A percentile compares a stretch with the other conserved stretches of the same genome.
Evolutionary conservation across 164 flowering plant genomes (phyloP).

Genomic region (Annona cherimola): DNA sequence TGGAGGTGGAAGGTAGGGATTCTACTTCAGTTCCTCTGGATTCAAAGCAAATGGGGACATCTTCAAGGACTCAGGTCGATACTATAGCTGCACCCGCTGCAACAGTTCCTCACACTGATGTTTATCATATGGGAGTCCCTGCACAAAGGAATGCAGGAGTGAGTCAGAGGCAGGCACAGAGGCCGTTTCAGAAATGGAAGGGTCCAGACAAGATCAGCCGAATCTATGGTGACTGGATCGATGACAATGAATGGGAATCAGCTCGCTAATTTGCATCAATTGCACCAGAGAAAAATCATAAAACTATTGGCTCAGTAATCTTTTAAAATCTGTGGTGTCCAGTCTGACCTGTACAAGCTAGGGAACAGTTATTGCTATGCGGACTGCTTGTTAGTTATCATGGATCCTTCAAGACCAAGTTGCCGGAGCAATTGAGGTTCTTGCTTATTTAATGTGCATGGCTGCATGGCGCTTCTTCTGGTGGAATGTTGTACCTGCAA

Average conservation of each 20-base stretch:
- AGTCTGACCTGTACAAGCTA: not conserved
- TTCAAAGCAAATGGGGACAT: constrained; percentile 42
- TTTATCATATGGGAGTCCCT: constrained; percentile 60
- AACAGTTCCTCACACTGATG: constrained; percentile 58
- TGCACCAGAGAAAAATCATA: not conserved
- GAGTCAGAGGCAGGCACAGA: constrained; percentile 54
- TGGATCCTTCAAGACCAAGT: not conserved
- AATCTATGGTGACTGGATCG: constrained; percentile 99
- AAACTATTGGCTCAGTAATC: not conserved
- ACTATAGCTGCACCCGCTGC: constrained; percentile 22
- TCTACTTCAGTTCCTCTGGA: constrained; percentile 42
- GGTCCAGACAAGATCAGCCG: constrained; percentile 96
- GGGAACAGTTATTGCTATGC: not conserved
- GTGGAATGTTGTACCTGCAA: not conserved
- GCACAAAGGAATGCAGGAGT: constrained; percentile 57
- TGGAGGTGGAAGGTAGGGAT: constrained; percentile 64
- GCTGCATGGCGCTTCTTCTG: not conserved
- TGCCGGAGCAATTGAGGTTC: constrained; percentile 1
- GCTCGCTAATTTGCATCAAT: constrained; percentile 13
- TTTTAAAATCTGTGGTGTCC: not conserved
- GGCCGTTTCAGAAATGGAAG: constrained; percentile 80
- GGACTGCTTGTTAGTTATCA: not conserved
- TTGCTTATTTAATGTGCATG: not conserved
- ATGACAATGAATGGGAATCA: constrained; percentile 55
- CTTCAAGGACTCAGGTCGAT: constrained; percentile 43